Base-by-base conservation (phyloP, 2,329 filamentous ascomycete species). In the Talaromyces sp. region DNA sequence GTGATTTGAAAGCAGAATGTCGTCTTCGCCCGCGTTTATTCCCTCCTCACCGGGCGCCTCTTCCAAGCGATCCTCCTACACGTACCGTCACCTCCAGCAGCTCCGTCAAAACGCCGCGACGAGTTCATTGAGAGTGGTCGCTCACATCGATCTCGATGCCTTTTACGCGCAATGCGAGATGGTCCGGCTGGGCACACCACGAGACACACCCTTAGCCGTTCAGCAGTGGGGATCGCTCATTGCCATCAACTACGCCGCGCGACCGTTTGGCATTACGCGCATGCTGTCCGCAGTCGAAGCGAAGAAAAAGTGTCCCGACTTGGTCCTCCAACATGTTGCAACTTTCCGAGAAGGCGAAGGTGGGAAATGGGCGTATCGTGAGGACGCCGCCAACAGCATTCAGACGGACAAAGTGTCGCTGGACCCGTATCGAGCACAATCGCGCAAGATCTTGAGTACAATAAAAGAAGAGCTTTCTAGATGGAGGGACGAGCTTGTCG, bases 141-240 rank as follows among this genome's bases (percentile, higher is more conserved):
- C 91, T 7, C 93, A 97, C 73, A 86, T 98, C 64, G 95, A 99
- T 70, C 86, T 99, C 62, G 95, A 99, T 83, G 93, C 93, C 43
- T 99, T 99, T 77, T 99, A 99, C 74, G 89, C 90, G 3, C 95
- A 99, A 79, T 97, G 92, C 72, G 95, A 99, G 77, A 96, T 93
- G 84, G 87, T 96, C 10, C 86, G 95, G 8, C 82, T 98, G 51
- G 87, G 87, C 13, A 79, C 90, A 11, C 80, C 88, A 14, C 87
- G 90, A 63, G 85, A 91, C 60, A 84, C 87, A 65, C 95, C 95
- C 10, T 83, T 99, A 26, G 95, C 92, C 0, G 95, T 99, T 21
- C 93, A 96, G 71, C 93, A 98, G 81, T 98, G 90, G 90, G 90
- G 96, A 75, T 91, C 90, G 9, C 82, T 99, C 26, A 99, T 99